These are phyloP conservation scores for Pleurotus eryngii DNA, from an alignment of 768 basidiomycete species.

Conservation along the genomic window DNA sequence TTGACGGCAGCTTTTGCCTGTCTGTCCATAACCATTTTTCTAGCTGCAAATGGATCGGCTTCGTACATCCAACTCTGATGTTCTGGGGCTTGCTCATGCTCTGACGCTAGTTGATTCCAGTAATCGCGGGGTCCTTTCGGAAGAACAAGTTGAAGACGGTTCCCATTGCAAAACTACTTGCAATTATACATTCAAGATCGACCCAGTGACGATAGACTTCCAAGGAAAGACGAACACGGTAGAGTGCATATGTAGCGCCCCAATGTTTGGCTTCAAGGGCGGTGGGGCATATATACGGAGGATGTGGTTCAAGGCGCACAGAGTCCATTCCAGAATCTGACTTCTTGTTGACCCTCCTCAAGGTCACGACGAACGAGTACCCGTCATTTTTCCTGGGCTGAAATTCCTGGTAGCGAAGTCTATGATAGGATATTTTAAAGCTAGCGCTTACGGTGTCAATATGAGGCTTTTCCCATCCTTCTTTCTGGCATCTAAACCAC, in stretches of 20 bases:
- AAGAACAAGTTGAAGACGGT: conserved; percentile 70
- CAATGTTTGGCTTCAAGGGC: conserved; percentile 85
- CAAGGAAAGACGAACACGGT: conserved; percentile 61
- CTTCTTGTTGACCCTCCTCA: conserved; percentile 70
- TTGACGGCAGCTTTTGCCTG: conserved; percentile 55
- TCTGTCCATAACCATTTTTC: conserved; percentile 60
- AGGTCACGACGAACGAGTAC: conserved; percentile 63
- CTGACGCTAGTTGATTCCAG: conserved; percentile 72
- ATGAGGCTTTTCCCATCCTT: conserved; percentile 81
- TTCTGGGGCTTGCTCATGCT: conserved; percentile 64
- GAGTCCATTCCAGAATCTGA: conserved; percentile 58
- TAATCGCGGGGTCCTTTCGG: conserved; percentile 86
- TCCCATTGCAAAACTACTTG: conserved; percentile 67
- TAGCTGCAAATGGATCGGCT: conserved; percentile 82
- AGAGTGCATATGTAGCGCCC: conserved; percentile 84
- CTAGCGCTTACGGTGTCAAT: conserved; percentile 63
- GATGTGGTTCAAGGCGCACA: conserved; percentile 72
- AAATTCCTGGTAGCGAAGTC: not conserved
- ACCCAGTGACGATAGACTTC: conserved; percentile 8
- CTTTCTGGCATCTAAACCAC: conserved; percentile 71
- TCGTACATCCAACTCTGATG: conserved; percentile 86
- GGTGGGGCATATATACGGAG: conserved; percentile 62
- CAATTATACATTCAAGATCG: conserved; percentile 25
- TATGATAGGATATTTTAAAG: conserved; percentile 7
- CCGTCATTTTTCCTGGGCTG: conserved; percentile 48